Evolutionary conservation across 2,329 filamentous ascomycete genomes (phyloP).

Genomic region (Pseudogymnoascus sp.): DNA sequence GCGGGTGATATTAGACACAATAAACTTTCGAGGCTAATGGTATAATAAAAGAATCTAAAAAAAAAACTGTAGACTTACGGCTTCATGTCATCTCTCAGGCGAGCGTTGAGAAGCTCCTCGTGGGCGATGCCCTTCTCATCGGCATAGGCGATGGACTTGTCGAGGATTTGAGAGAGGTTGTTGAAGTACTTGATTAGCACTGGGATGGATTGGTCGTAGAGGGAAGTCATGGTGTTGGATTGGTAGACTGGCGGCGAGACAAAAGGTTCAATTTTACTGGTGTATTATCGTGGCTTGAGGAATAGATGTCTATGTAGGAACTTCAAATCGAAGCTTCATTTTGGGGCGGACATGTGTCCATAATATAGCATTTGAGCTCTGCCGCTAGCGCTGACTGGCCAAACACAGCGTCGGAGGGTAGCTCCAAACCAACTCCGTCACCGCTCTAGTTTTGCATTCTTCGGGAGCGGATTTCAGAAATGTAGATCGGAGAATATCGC

Average conservation of each 20-base stretch:
- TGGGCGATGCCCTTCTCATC: slow-evolving; percentile 32
- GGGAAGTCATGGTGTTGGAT: neutral
- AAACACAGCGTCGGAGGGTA: neutral
- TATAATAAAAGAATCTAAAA: neutral
- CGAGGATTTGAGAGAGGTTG: slow-evolving; percentile 34
- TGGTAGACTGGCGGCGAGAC: neutral
- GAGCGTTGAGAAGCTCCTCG: slow-evolving; percentile 28
- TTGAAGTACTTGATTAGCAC: slow-evolving; percentile 35
- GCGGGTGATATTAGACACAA: neutral
- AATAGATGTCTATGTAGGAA: neutral
- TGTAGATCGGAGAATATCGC: neutral
- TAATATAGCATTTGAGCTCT: neutral
- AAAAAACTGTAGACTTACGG: slow-evolving; percentile 15
- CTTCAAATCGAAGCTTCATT: neutral
- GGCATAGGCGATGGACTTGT: slow-evolving; percentile 36
- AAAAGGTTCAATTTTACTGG: neutral
- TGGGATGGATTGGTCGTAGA: slow-evolving; percentile 29
- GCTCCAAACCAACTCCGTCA: neutral
- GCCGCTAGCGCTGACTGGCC: neutral
- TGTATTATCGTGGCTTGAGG: neutral
- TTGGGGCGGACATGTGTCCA: neutral
- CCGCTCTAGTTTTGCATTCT: neutral
- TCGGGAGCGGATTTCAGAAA: neutral
- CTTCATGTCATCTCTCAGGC: slow-evolving; percentile 39
- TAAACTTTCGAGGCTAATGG: neutral